Conservation (phyloP, 257 asterid species). For the Nicotiana attenuata region DNA sequence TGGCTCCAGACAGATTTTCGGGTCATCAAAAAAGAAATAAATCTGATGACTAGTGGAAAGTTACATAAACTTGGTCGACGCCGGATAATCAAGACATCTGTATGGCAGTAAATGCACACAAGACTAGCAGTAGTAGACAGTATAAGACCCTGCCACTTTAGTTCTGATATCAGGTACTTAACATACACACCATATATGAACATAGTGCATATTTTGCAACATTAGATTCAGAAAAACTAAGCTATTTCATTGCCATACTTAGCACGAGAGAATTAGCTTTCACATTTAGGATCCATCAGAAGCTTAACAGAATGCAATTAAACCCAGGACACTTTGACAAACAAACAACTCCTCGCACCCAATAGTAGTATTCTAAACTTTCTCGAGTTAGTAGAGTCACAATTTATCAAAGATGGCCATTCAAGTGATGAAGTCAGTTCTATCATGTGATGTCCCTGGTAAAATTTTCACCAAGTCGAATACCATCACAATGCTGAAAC, state of each 20-base stretch:
- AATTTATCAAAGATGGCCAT: not conserved
- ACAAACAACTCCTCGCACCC: not conserved
- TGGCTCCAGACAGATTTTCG: too few relatives aligned
- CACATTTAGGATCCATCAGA: not conserved
- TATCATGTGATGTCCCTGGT: not conserved
- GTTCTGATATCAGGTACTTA: not conserved
- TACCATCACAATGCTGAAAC: not conserved
- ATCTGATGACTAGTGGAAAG: not conserved
- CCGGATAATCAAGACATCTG: not conserved
- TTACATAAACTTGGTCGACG: not conserved
- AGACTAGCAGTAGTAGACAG: not conserved
- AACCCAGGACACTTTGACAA: not conserved
- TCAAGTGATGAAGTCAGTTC: conserved; percentile 3
- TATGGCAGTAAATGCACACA: not conserved
- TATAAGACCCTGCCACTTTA: not conserved
- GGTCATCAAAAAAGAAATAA: too few relatives aligned
- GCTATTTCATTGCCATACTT: not conserved
- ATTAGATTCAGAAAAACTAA: not conserved
- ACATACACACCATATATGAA: not conserved
- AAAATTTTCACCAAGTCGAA: not conserved
- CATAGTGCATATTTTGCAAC: not conserved
- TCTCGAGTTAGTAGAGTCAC: not conserved
- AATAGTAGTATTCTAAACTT: not conserved
- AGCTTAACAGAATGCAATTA: not conserved
- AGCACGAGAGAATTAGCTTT: not conserved